Evolutionary conservation across 306 rosid genomes (phyloP).

Genomic region (Vicia faba): DNA sequence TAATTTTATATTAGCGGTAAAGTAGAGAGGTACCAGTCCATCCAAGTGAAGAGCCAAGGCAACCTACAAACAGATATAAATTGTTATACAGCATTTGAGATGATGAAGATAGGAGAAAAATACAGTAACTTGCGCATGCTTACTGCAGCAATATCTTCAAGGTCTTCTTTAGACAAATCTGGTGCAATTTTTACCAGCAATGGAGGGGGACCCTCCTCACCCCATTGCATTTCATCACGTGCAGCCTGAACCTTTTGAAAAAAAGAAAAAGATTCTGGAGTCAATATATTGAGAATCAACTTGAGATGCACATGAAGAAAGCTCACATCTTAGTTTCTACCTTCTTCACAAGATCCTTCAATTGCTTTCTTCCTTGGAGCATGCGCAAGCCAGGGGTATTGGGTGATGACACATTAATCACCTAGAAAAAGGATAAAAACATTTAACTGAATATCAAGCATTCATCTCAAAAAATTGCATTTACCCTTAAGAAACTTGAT

Average conservation of each 20-base stretch:
- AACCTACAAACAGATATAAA: slow-evolving; percentile 62
- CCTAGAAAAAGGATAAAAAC: slow-evolving; percentile 50
- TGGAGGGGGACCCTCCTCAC: slow-evolving; percentile 99
- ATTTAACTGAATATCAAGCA: slow-evolving; percentile 23
- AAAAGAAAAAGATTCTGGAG: slow-evolving; percentile 37
- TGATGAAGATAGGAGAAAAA: slow-evolving; percentile 23
- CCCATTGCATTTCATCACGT: slow-evolving; percentile 99
- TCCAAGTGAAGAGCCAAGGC: slow-evolving; percentile 88
- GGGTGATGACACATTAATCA: slow-evolving; percentile 96
- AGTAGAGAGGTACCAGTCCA: slow-evolving; percentile 73
- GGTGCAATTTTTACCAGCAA: slow-evolving; percentile 98
- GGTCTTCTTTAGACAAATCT: slow-evolving; percentile 95
- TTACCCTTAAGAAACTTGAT: background rate
- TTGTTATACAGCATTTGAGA: slow-evolving; percentile 35
- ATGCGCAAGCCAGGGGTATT: slow-evolving; percentile 97
- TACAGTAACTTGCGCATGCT: slow-evolving; percentile 37
- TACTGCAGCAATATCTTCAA: slow-evolving; percentile 99
- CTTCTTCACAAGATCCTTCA: slow-evolving; percentile 93
- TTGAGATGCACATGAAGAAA: slow-evolving; percentile 29
- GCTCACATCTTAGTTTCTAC: slow-evolving; percentile 53
- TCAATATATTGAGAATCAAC: slow-evolving; percentile 37
- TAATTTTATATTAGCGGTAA: slow-evolving; percentile 25
- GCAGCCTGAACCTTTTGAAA: slow-evolving; percentile 85
- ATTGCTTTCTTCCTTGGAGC: slow-evolving; percentile 98
- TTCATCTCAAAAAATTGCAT: slow-evolving; percentile 11